Evolutionary conservation across 768 basidiomycete genomes (phyloP).

Genomic region (Cyclocybe aegerita): DNA sequence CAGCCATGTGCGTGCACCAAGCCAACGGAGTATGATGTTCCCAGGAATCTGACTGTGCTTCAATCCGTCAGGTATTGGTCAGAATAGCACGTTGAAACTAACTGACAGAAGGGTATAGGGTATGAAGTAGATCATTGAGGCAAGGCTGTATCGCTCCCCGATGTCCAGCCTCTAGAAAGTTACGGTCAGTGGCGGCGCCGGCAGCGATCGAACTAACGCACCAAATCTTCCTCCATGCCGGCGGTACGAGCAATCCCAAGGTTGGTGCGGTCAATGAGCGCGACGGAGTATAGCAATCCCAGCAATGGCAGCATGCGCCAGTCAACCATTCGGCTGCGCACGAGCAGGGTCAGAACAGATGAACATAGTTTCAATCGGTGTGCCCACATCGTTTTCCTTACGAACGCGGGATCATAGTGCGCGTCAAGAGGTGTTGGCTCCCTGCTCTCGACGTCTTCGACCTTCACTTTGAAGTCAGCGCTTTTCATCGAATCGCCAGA

Average conservation of each 20-base stretch:
- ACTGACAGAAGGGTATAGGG: slow-evolving; percentile 36
- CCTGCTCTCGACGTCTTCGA: slow-evolving; percentile 9
- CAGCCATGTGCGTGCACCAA: slow-evolving; percentile 29
- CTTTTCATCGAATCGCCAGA: slow-evolving; percentile 11
- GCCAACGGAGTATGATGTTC: slow-evolving; percentile 25
- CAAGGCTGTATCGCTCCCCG: slow-evolving; percentile 33
- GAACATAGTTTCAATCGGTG: neutral
- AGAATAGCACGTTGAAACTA: neutral
- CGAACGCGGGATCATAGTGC: slow-evolving; percentile 17
- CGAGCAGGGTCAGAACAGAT: neutral
- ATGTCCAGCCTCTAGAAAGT: slow-evolving; percentile 13
- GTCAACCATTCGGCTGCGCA: slow-evolving; percentile 29
- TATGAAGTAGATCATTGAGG: slow-evolving; percentile 34
- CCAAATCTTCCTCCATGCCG: slow-evolving; percentile 36
- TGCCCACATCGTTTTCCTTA: slow-evolving; percentile 16
- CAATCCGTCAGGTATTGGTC: neutral
- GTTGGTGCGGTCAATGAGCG: slow-evolving; percentile 34
- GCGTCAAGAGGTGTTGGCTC: slow-evolving; percentile 12
- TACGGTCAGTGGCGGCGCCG: slow-evolving; percentile 21
- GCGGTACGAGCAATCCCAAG: slow-evolving; percentile 33
- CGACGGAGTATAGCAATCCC: slow-evolving; percentile 32
- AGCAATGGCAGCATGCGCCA: slow-evolving; percentile 35
- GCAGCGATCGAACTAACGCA: slow-evolving; percentile 11
- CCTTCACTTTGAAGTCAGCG: slow-evolving; percentile 11
- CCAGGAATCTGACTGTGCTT: slow-evolving; percentile 28